Evolutionary conservation across 2,329 filamentous ascomycete species (phyloP), one percentile per base, ranked within the genome.

Genomic region (Cryphonectria nitschkei): DNA sequence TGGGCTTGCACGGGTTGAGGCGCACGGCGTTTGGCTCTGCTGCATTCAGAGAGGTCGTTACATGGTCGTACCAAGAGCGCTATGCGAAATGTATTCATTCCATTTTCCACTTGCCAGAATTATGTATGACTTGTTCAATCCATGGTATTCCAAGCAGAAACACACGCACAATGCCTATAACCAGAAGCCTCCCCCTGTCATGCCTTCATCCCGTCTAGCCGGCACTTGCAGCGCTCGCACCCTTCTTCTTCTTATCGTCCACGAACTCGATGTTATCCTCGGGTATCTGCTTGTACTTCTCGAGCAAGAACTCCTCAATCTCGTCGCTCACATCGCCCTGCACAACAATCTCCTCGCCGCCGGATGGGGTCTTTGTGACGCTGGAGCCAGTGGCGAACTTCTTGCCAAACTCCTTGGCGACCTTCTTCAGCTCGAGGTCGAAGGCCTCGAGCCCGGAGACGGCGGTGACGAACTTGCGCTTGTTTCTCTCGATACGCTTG

Each of bases 401-500:
- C 88, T 98, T 99, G 74, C 96, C 96, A 76, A 98, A 91, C 78
- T 98, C 96, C 85, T 98, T 98, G 71, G 95, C 91, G 9, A 84
- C 87, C 84, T 98, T 98, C 83, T 99, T 99, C 78, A 98, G 87
- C 70, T 98, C 95, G 58, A 98, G 82, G 0, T 94, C 94, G 78
- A 98, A 97, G 0, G 92, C 90, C 81, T 99, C 96, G 29, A 99
- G 86, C 0, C 96, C 96, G 8, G 89, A 89, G n/a, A 99, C 90
- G 22, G 95, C 92, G 0, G 96, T 99, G 68, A 99, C 95, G 80
- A 91, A 97, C 84, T 99, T 99, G 78, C 96, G 90, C 87, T 99
- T 99, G 83, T 97, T 98, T 74, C 96, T 90, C 86, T 98, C 96
- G 76, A 99, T 96, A 37, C 96, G 93, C 88, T 98, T 98, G 84